Percentiles rank a stretch among this genome's conserved stretches.
phyloP scores from a whole-genome alignment of 208 protist genomes.

The Trypanosoma brucei region DNA sequence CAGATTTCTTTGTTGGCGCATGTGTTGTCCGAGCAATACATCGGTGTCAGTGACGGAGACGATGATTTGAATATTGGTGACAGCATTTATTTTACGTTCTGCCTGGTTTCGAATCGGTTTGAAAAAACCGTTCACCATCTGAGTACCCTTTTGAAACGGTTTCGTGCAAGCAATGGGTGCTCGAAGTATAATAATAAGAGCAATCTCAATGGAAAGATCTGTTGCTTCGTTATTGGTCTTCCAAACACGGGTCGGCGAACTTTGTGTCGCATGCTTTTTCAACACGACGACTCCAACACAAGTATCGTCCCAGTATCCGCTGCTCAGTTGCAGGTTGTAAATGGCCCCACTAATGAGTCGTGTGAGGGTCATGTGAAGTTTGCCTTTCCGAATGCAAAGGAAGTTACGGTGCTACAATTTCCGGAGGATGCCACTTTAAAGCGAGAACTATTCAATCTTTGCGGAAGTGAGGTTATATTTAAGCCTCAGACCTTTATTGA shows the following conservation, averaged over 20 bases:
- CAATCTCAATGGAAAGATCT: slow-evolving; percentile 77
- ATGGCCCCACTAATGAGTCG: slow-evolving; percentile 24
- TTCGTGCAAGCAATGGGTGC: slow-evolving; percentile 52
- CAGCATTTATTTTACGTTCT: slow-evolving; percentile 33
- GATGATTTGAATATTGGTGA: slow-evolving; percentile 17
- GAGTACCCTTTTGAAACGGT: slow-evolving; percentile 63
- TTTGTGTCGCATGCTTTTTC: slow-evolving; percentile 55
- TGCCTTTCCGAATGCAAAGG: slow-evolving; percentile 75
- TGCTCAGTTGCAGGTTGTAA: slow-evolving; percentile 72
- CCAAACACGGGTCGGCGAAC: slow-evolving; percentile 73
- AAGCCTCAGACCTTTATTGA: slow-evolving; percentile 64
- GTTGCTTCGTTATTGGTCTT: slow-evolving; percentile 72
- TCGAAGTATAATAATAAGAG: slow-evolving; percentile 34
- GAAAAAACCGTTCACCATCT: slow-evolving; percentile 56
- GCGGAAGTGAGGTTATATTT: slow-evolving; percentile 71
- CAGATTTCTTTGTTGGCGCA: slow-evolving; percentile 67
- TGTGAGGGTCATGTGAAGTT: slow-evolving; percentile 53
- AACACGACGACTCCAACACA: slow-evolving; percentile 43
- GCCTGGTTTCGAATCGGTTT: slow-evolving; percentile 59
- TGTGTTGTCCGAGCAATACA: slow-evolving; percentile 54
- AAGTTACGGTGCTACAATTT: slow-evolving; percentile 72
- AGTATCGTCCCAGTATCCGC: slow-evolving; percentile 69
- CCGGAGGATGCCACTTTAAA: slow-evolving; percentile 57
- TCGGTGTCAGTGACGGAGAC: slow-evolving; percentile 11
- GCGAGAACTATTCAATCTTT: slow-evolving; percentile 41